phyloP scores from a whole-genome alignment of 306 rosid genomes.

The Lathyrus sativus region DNA sequence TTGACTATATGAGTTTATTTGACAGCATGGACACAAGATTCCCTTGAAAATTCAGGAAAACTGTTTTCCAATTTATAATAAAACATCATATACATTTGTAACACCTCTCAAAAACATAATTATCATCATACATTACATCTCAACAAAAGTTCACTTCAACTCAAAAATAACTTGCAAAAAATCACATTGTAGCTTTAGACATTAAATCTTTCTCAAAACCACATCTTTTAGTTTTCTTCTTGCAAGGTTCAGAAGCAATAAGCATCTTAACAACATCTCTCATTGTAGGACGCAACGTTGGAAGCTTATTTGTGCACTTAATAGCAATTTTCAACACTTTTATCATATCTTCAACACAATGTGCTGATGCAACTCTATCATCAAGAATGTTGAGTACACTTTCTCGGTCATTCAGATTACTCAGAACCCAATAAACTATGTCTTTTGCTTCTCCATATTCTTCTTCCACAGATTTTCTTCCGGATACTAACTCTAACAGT shows the following conservation, averaged over 20 bases:
- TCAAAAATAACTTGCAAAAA: background rate
- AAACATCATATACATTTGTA: background rate
- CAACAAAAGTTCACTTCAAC: slow-evolving; percentile 17
- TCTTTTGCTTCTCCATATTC: slow-evolving; percentile 91
- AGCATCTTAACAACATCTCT: slow-evolving; percentile 91
- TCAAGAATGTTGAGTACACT: slow-evolving; percentile 64
- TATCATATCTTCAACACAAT: slow-evolving; percentile 54
- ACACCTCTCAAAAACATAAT: background rate
- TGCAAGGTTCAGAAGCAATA: slow-evolving; percentile 63
- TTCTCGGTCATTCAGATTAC: slow-evolving; percentile 60
- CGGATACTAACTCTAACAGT: slow-evolving; percentile 75
- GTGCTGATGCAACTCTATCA: slow-evolving; percentile 51
- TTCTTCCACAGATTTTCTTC: slow-evolving; percentile 77
- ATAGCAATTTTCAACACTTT: slow-evolving; percentile 80
- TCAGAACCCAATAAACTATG: slow-evolving; percentile 81
- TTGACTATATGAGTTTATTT: no score
- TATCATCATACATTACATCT: background rate
- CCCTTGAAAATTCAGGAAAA: background rate
- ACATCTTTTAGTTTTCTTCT: slow-evolving; percentile 30
- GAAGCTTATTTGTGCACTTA: slow-evolving; percentile 78
- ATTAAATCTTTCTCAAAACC: slow-evolving; percentile 39
- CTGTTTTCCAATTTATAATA: background rate
- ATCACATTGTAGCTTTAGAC: slow-evolving; percentile 13
- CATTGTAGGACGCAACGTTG: slow-evolving; percentile 85
- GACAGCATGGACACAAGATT: background rate